phyloP scores from a whole-genome alignment of 129 eudicot species.

The Flaveria robusta region DNA sequence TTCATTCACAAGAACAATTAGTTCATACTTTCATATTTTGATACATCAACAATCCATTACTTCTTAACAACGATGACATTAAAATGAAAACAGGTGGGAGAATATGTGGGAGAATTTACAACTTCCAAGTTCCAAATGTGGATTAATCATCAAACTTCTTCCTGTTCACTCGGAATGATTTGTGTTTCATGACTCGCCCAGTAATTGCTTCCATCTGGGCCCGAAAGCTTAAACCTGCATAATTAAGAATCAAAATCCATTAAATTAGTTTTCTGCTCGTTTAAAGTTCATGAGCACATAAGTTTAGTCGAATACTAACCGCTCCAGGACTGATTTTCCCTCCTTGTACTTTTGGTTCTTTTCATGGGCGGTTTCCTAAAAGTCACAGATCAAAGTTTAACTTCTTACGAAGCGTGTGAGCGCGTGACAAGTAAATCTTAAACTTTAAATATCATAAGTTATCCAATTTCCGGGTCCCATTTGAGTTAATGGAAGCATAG shows the following conservation, averaged over 20 bases:
- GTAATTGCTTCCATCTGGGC: conserved; percentile 11
- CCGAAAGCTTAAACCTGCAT: conserved; percentile 14
- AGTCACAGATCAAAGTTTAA: background rate
- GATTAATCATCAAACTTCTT: conserved; percentile 10
- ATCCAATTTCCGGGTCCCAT: too few relatives aligned
- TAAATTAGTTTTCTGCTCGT: background rate
- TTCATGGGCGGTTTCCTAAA: conserved; percentile 83
- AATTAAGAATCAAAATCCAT: background rate
- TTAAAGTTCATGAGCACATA: background rate
- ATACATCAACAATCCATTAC: background rate
- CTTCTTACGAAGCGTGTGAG: too few relatives aligned
- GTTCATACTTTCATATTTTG: conserved; percentile 1
- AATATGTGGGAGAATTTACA: conserved; percentile 4
- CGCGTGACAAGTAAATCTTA: too few relatives aligned
- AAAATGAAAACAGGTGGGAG: background rate
- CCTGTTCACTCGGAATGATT: conserved; percentile 11
- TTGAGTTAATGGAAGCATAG: too few relatives aligned
- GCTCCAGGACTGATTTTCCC: conserved; percentile 90
- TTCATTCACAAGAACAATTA: conserved; percentile 9
- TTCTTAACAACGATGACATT: conserved; percentile 1
- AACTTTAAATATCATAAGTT: too few relatives aligned
- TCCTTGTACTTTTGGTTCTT: conserved; percentile 93
- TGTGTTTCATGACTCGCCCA: conserved; percentile 13
- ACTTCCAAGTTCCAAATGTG: background rate
- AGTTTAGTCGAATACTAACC: conserved; percentile 41